Conservation (phyloP, 2,329 filamentous ascomycete species). For the Colletotrichum gigasporum region DNA sequence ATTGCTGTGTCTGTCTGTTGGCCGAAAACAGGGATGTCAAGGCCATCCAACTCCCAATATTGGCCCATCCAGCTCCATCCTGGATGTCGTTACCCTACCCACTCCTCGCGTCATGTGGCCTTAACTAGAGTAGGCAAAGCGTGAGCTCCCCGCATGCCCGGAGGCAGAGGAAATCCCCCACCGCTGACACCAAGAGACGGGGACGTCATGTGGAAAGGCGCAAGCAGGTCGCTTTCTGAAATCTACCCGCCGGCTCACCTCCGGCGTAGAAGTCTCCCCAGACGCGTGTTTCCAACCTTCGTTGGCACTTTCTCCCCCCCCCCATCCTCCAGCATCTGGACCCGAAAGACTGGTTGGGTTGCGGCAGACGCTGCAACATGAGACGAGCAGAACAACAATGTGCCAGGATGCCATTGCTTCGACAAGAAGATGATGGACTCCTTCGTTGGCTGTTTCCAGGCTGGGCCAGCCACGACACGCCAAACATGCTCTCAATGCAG, state of each 20-base stretch:
- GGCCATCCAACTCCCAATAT: not conserved
- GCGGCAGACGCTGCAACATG: conserved; percentile 10
- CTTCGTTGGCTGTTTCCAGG: conserved; percentile 33
- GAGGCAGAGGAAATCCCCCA: not conserved
- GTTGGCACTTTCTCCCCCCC: not conserved
- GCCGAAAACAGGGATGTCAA: not conserved
- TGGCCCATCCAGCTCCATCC: conserved; percentile 5
- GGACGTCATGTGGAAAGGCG: conserved; percentile 6
- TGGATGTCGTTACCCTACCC: conserved; percentile 24
- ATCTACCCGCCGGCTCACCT: not conserved
- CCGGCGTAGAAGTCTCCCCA: not conserved
- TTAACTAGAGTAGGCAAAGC: conserved; percentile 13
- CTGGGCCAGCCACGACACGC: conserved; percentile 23
- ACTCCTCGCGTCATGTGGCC: conserved; percentile 20
- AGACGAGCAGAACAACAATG: conserved; percentile 13
- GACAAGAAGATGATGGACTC: conserved; percentile 30
- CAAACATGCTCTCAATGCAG: conserved; percentile 38
- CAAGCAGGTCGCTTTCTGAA: not conserved
- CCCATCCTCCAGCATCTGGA: not conserved
- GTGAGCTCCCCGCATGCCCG: not conserved
- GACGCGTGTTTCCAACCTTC: not conserved
- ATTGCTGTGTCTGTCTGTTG: no score
- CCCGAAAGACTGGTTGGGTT: conserved; percentile 5
- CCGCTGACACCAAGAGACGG: not conserved
- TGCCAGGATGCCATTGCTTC: conserved; percentile 15